A percentile compares a stretch with the other conserved stretches of the same genome.
Conservation (phyloP, 768 basidiomycete species). For the Leucosporidium creatinivorum region DNA sequence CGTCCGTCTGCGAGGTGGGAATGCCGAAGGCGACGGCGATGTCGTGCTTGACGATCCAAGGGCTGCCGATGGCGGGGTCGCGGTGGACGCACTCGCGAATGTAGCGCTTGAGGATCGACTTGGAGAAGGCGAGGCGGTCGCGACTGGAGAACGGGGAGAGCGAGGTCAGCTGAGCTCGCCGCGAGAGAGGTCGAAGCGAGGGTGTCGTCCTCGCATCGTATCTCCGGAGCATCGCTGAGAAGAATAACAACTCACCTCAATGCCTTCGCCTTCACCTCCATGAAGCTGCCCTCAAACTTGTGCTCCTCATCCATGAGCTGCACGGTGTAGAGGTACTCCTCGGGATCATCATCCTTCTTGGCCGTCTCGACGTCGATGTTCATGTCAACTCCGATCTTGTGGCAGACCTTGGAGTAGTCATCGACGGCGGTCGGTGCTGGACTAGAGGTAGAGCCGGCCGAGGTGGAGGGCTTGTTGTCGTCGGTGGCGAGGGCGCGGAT, state of each 20-base stretch:
- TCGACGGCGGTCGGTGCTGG: constrained; percentile 38
- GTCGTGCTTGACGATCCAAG: constrained; percentile 84
- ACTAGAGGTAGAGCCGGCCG: neutral
- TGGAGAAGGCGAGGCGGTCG: constrained; percentile 90
- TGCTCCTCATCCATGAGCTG: constrained; percentile 53
- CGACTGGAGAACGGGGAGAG: constrained; percentile 52
- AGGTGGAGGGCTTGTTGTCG: constrained; percentile 46
- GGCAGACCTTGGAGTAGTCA: constrained; percentile 48
- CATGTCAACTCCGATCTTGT: constrained; percentile 71
- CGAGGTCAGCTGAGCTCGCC: constrained; percentile 1
- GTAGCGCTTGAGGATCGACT: constrained; percentile 91
- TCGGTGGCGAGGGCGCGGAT: constrained; percentile 21
- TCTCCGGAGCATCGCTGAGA: constrained; percentile 2
- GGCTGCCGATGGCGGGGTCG: constrained; percentile 82
- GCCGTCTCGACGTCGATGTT: constrained; percentile 66
- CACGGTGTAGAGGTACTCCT: constrained; percentile 77
- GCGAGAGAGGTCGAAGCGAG: constrained; percentile 5
- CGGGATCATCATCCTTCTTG: constrained; percentile 64
- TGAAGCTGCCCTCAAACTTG: constrained; percentile 60
- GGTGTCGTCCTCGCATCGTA: neutral
- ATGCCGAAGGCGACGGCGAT: constrained; percentile 82
- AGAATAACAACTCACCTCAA: constrained; percentile 59
- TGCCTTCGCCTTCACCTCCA: constrained; percentile 70
- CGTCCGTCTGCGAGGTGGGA: constrained; percentile 75
- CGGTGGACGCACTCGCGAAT: constrained; percentile 92